Conservation (phyloP, 345 rosid genomes). For the Carallia pectinifolia region DNA sequence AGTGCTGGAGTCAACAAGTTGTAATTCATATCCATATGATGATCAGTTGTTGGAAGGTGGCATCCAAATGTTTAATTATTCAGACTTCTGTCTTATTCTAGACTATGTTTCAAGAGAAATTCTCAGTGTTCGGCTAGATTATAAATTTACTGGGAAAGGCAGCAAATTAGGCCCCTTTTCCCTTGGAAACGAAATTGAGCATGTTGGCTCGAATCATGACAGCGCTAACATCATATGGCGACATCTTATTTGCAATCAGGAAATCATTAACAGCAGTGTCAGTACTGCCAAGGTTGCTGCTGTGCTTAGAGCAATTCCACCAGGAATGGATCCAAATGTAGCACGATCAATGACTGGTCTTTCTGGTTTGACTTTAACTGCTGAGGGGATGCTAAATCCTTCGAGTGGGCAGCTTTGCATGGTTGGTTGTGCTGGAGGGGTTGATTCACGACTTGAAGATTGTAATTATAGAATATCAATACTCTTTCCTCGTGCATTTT, state of each 20-base stretch:
- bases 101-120: neutral
- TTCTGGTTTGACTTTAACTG: constrained; percentile 9
- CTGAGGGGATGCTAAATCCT: constrained; percentile 25
- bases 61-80: neutral
- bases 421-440: constrained; percentile 13
- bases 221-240: constrained; percentile 1
- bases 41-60: constrained; percentile 10
- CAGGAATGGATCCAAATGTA: neutral
- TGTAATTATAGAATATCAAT: constrained; percentile 16
- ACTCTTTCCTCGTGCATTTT: constrained; percentile 13
- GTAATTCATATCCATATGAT: neutral
- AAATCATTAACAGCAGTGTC: neutral
- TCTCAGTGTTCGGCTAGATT: neutral
- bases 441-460: neutral
- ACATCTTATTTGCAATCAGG: constrained; percentile 3
- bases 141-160: constrained; percentile 3
- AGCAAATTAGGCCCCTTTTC: neutral
- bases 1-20: neutral
- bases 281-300: constrained; percentile 3
- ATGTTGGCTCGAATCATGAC: neutral
- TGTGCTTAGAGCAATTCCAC: constrained; percentile 13
- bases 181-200: neutral
- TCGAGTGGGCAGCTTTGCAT: constrained; percentile 25
- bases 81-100: neutral
- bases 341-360: constrained; percentile 1